Evolutionary conservation across 73 alveolate species (phyloP).

Genomic region (Paramecium sonneborni): DNA sequence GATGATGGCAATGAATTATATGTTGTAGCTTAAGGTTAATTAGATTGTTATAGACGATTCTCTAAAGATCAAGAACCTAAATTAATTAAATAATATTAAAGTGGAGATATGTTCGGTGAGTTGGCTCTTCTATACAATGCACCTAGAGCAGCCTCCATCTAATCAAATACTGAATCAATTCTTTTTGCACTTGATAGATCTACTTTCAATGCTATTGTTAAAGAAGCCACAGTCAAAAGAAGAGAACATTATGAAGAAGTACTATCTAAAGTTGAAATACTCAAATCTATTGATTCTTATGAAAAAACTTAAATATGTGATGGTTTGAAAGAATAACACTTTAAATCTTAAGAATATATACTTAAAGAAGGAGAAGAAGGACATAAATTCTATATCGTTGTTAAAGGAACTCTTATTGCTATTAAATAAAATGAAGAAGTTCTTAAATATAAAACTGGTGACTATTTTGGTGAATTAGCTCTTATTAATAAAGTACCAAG

Average conservation of each 20-base stretch:
- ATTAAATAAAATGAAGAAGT: conserved; percentile 85
- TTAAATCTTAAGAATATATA: conserved; percentile 75
- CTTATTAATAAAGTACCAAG: conserved; percentile 91
- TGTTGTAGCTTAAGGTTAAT: conserved; percentile 88
- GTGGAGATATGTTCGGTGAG: conserved; percentile 89
- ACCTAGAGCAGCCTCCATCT: conserved; percentile 85
- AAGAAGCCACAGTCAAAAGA: conserved; percentile 81
- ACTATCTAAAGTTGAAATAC: conserved; percentile 76
- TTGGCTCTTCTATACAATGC: conserved; percentile 81
- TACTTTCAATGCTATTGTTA: conserved; percentile 82
- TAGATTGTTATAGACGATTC: conserved; percentile 76
- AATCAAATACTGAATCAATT: conserved; percentile 72
- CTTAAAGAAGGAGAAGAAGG: conserved; percentile 82
- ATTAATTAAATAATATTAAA: conserved; percentile 72
- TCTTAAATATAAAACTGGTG: conserved; percentile 82
- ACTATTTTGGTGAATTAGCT: conserved; percentile 96
- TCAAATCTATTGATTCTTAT: conserved; percentile 85
- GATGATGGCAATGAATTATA: conserved; percentile 92
- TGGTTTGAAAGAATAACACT: conserved; percentile 80
- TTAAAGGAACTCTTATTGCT: conserved; percentile 83
- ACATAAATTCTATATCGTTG: conserved; percentile 79
- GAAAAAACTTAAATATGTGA: conserved; percentile 87
- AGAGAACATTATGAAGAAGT: conserved; percentile 90
- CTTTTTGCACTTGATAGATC: conserved; percentile 78
- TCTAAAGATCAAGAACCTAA: conserved; percentile 59